Conservation (phyloP, 2,329 filamentous ascomycete species). For the Phyllosticta citrichinensis region DNA sequence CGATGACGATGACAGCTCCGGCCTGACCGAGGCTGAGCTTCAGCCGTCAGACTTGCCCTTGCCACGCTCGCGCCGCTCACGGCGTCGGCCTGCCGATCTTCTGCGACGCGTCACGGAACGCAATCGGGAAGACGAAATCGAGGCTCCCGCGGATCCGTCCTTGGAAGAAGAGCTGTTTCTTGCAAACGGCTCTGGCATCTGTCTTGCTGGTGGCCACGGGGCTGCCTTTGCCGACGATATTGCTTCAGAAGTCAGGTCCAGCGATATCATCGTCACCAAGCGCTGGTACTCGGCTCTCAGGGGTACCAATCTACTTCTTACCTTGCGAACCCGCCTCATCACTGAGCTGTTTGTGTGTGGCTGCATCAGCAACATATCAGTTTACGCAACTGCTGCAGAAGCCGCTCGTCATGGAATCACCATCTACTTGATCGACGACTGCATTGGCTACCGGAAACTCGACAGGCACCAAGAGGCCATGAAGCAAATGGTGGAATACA, state of each 20-base stretch:
- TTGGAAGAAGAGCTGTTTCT: constrained; percentile 39
- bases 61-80: constrained; percentile 26
- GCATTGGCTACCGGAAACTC: constrained; percentile 68
- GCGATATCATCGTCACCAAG: constrained; percentile 53
- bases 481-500: constrained; percentile 59
- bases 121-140: constrained; percentile 14
- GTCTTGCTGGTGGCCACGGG: constrained; percentile 34
- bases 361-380: constrained; percentile 73
- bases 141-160: not conserved
- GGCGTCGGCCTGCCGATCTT: constrained; percentile 26
- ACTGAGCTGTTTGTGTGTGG: constrained; percentile 87
- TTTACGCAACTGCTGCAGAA: constrained; percentile 86
- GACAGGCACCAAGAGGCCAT: constrained; percentile 61
- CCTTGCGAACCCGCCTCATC: constrained; percentile 75
- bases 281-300: constrained; percentile 82
- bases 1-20: constrained; percentile 20
- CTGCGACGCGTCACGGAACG: constrained; percentile 27
- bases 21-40: constrained; percentile 8
- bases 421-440: constrained; percentile 83
- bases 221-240: constrained; percentile 42
- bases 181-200: constrained; percentile 28
- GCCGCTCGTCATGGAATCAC: constrained; percentile 77
- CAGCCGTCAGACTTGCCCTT: constrained; percentile 13
- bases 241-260: constrained; percentile 39
- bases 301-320: constrained; percentile 59